A percentile compares a stretch with the other conserved stretches of the same genome.
Conservation (phyloP, 2,329 filamentous ascomycete genomes). For the Talaromyces amestolkiae region DNA sequence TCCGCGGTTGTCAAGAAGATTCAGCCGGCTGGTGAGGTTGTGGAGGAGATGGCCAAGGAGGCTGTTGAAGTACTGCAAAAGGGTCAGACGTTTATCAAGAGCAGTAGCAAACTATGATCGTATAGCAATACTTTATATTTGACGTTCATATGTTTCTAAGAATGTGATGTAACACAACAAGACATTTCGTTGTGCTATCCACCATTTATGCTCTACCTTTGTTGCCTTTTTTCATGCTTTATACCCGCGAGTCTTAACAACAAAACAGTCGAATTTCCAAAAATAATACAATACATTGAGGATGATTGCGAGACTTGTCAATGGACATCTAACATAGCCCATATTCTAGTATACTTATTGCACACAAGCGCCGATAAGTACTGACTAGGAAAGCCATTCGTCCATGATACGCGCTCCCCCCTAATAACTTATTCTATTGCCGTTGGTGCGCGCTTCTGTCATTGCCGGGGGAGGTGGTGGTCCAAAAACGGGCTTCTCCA, state of each 20-base stretch:
- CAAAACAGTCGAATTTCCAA: neutral
- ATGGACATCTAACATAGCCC: constrained; percentile 3
- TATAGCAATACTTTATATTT: neutral
- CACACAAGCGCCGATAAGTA: neutral
- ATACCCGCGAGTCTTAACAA: neutral
- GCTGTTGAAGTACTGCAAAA: constrained; percentile 66
- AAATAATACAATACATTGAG: constrained; percentile 13
- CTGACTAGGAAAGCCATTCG: neutral
- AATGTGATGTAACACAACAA: neutral
- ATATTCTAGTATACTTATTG: constrained; percentile 12
- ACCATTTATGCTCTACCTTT: neutral
- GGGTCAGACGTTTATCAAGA: constrained; percentile 59
- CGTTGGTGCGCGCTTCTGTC: constrained; percentile 46
- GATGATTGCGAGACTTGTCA: neutral
- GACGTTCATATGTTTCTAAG: neutral
- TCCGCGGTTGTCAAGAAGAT: constrained; percentile 73
- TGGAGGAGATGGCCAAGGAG: constrained; percentile 84
- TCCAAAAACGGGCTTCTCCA: constrained; percentile 46
- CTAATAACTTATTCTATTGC: constrained; percentile 34
- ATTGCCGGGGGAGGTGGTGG: constrained; percentile 53
- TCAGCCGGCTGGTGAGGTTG: constrained; percentile 77
- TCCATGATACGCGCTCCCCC: neutral
- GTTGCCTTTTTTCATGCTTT: neutral
- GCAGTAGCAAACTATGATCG: constrained; percentile 46
- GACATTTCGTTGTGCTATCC: neutral